Evolutionary conservation across 2,329 filamentous ascomycete species (phyloP), one percentile per base, ranked within the genome.

Genomic region (Trichoderma simmonsii): DNA sequence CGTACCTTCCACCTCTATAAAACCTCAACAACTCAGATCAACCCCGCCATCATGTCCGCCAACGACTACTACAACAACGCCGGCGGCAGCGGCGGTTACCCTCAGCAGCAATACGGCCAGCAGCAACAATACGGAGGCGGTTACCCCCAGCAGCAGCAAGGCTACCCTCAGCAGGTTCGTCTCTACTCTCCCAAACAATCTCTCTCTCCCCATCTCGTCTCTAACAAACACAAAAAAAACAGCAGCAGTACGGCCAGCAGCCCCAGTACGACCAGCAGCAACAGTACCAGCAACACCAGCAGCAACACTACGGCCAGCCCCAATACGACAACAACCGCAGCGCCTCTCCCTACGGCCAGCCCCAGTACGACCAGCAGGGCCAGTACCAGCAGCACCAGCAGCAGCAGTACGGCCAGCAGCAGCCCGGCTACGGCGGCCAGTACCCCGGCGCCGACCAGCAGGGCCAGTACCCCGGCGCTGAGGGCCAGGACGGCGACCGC

Each of bases 401-500:
- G 26, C 77, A 77, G 71, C 76, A 78, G 63, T 39, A 39, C 36
- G 36, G 36, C 15, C 74, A 64, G n/a, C 57, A 65, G 4, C 74
- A 73, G 74, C 78, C 79, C 74, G 70, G 66, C 28, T 63, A 61
- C 34, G 26, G 60, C 32, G 26, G 60, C n/a, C 59, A 68, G 6
- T 61, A 72, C 24, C 73, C 77, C 69, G 74, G 72, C 15, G 30
- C 26, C 28, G 56, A 59, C 15, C 56, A 59, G 28, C 56, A 59
- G 26, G 30, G 77, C 76, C 14, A 75, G 75, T 5, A 75, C 76
- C 9, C 72, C n/a, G 76, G 79, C 3, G 74, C 76, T 15, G 77
- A 57, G 21, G 78, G 78, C 11, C 81, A 80, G 6, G 78, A 82
- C 54, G 81, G 81, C 57, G 87, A 89, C n/a, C 85, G 87, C 62